phyloP scores from a whole-genome alignment of 352 stramenopile genomes.

The Phytophthora podocarpi region DNA sequence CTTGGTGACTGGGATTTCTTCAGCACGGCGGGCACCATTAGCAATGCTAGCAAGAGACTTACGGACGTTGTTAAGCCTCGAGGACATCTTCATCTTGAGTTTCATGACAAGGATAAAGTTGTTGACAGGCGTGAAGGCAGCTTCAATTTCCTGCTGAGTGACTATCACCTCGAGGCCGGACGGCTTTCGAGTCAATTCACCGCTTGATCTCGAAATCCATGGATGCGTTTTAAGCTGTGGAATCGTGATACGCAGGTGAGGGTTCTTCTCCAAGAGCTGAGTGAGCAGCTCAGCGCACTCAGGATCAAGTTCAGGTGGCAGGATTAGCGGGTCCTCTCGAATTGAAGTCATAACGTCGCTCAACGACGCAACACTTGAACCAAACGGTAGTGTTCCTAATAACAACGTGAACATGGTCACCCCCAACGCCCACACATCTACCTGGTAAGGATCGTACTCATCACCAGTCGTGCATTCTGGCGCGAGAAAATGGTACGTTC shows the following conservation, averaged over 20 bases:
- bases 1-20: conserved; percentile 13
- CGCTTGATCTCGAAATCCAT: conserved; percentile 40
- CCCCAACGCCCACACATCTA: conserved; percentile 86
- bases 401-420: conserved; percentile 82
- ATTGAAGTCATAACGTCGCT: conserved; percentile 78
- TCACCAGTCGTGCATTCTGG: conserved; percentile 83
- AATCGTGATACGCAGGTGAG: conserved; percentile 53
- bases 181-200: not conserved
- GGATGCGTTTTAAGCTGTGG: conserved; percentile 55
- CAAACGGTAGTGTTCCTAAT: conserved; percentile 73
- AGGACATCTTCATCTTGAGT: conserved; percentile 79
- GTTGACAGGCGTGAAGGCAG: conserved; percentile 78
- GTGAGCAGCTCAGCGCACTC: conserved; percentile 54
- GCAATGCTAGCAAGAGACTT: conserved; percentile 28
- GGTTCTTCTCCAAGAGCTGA: conserved; percentile 66
- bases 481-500: conserved; percentile 88
- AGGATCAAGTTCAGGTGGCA: conserved; percentile 41
- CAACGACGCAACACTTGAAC: conserved; percentile 53
- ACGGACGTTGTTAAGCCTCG: conserved; percentile 45
- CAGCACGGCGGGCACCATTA: not conserved
- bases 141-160: conserved; percentile 69
- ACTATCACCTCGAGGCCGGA: conserved; percentile 40
- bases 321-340: conserved; percentile 54
- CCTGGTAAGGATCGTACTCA: conserved; percentile 74
- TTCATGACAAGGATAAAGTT: conserved; percentile 84